Evolutionary conservation across 768 basidiomycete genomes (phyloP).

Genomic region (Saitozyma podzolica): DNA sequence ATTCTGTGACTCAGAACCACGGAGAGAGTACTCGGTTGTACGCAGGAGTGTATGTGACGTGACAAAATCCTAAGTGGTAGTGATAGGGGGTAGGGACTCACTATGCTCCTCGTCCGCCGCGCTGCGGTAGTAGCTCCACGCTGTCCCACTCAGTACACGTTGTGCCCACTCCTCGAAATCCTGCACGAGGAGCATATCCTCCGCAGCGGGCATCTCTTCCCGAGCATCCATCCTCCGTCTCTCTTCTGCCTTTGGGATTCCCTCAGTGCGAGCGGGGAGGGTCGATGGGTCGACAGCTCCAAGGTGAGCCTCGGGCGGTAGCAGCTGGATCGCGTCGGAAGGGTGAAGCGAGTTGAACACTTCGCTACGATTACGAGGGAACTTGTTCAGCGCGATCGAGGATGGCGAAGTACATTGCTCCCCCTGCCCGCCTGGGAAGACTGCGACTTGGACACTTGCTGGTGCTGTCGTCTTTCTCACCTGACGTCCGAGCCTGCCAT

Average conservation of each 20-base stretch:
- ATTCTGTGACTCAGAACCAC: too few relatives aligned
- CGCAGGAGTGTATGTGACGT: too few relatives aligned
- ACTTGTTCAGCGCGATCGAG: too few relatives aligned
- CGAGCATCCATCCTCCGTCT: constrained; percentile 40
- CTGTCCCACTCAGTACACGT: constrained; percentile 49
- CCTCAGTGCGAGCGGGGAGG: constrained; percentile 26
- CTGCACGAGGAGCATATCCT: constrained; percentile 48
- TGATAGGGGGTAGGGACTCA: too few relatives aligned
- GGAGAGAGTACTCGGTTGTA: too few relatives aligned
- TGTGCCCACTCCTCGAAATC: constrained; percentile 53
- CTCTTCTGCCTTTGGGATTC: constrained; percentile 43
- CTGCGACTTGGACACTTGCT: too few relatives aligned
- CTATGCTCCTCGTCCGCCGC: constrained; percentile 8
- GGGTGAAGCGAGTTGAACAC: constrained; percentile 53
- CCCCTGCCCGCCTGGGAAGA: too few relatives aligned
- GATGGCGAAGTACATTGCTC: too few relatives aligned
- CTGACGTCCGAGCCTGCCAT: too few relatives aligned
- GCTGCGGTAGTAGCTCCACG: constrained; percentile 53
- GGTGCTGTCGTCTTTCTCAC: too few relatives aligned
- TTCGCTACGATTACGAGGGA: constrained; percentile 25
- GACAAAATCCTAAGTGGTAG: too few relatives aligned
- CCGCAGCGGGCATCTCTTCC: constrained; percentile 40
- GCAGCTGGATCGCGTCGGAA: constrained; percentile 45
- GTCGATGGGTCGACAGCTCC: constrained; percentile 52
- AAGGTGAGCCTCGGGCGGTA: constrained; percentile 36